Base-by-base conservation (phyloP, 306 rosid species). In the Trifolium fragiferum region DNA sequence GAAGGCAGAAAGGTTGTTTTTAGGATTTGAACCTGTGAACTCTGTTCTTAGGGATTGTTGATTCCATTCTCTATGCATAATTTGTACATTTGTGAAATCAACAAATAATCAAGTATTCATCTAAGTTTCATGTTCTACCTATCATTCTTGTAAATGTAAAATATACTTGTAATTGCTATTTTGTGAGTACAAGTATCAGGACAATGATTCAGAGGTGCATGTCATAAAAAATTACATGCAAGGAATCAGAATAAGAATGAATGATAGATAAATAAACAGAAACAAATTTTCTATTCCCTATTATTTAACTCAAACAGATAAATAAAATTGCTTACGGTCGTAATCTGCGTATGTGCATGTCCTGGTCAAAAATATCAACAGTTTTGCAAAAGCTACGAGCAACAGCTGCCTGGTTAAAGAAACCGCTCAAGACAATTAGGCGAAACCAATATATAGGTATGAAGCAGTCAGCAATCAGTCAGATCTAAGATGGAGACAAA, bases 291-390 rank as follows among this genome's bases (percentile, higher is more conserved):
- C 21, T 21, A 27, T 32, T 58, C 37, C 51, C 46, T 10, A 66
- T 19, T 38, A 66, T 76, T 41, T 27, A 78, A 66, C 16, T 44
- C 14, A 4, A 64, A 43, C 19, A 50, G 25, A 64, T 3, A 76
- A 66, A 63, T 7, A 66, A 66, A n/a, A 68, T 14, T 5, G 47
- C 97, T 90, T 91, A 93, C 97, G 89, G 86, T 44, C 89, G 76
- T 58, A 93, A 84, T 51, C 91, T 86, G 78, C 85, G 91, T 58
- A 91, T 77, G 74, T 88, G 96, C 62, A 93, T 86, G 71, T 93
- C 98, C 73, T 93, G 96, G 86, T 93, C 98, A 87, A 84, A 93
- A 78, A 93, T 73, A 77, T 93, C 98, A 82, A 91, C 15, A 6
- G 91, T 76, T 83, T 83, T 93, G 83, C 90, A 81, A 49, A 90